Conservation (phyloP, 371 early-diverging fungal species). For the Thermomucor indicae-seudaticae region DNA sequence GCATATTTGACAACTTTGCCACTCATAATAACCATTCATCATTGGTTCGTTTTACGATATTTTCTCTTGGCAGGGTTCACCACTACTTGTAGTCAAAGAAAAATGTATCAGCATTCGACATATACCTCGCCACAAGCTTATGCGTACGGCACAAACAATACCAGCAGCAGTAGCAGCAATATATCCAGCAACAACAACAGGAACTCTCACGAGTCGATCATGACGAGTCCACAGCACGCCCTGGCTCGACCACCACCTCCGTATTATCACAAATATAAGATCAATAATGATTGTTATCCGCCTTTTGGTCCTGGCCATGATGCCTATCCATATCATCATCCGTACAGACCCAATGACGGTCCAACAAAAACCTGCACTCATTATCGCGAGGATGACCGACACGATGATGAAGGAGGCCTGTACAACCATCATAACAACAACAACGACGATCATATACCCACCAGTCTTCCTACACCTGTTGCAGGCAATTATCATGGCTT, state of each 20-base stretch:
- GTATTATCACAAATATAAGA: slow-evolving; percentile 12
- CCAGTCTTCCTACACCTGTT: background rate
- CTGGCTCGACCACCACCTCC: slow-evolving; percentile 16
- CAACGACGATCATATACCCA: background rate
- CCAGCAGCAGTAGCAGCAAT: background rate
- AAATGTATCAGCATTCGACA: slow-evolving; percentile 13
- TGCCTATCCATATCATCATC: too few species aligned
- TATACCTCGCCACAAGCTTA: slow-evolving; percentile 10
- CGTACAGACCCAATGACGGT: background rate
- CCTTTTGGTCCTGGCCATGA: too few species aligned
- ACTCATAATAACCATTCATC: too few species aligned
- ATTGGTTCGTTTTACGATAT: too few species aligned
- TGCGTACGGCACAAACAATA: slow-evolving; percentile 8
- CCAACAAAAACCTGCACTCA: background rate
- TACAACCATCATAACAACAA: background rate
- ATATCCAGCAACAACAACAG: slow-evolving; percentile 3
- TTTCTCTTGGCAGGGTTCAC: too few species aligned
- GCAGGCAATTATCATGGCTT: background rate
- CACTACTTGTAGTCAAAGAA: background rate
- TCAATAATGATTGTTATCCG: background rate
- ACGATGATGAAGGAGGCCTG: background rate
- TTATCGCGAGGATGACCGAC: background rate
- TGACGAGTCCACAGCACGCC: slow-evolving; percentile 8
- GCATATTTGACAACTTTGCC: too few species aligned
- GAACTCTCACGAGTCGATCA: background rate